A percentile compares a stretch with the other conserved stretches of the same genome.
Evolutionary conservation across 2,329 filamentous ascomycete genomes (phyloP).

Genomic region (Ophiostoma ulmi): DNA sequence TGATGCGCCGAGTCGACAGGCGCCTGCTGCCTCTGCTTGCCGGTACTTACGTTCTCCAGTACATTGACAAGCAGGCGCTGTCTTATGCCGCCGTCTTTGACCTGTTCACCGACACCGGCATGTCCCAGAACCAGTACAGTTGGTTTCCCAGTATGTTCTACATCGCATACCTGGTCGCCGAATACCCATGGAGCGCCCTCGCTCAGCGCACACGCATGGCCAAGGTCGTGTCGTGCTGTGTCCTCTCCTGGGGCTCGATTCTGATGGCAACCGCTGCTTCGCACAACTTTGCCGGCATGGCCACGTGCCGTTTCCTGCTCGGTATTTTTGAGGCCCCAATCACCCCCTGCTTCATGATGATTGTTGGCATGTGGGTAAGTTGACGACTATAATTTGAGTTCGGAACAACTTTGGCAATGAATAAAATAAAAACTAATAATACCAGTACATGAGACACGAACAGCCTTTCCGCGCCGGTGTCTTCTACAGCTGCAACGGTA

Average conservation of each 20-base stretch:
- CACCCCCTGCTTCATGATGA: constrained; percentile 54
- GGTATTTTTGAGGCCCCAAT: constrained; percentile 53
- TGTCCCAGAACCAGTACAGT: constrained; percentile 19
- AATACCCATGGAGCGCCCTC: constrained; percentile 22
- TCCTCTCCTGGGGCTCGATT: constrained; percentile 42
- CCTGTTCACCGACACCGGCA: constrained; percentile 14
- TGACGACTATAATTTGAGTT: not conserved
- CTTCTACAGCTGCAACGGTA: constrained; percentile 16
- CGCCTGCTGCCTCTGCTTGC: constrained; percentile 15
- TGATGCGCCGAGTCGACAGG: constrained; percentile 13
- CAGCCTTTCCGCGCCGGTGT: constrained; percentile 16
- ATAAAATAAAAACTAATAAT: not conserved
- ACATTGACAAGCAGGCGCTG: constrained; percentile 18
- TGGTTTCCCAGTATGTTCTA: constrained; percentile 25
- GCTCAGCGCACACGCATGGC: constrained; percentile 22
- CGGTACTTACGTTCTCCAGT: constrained; percentile 13
- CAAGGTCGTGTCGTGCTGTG: constrained; percentile 23
- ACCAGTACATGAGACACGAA: constrained; percentile 14
- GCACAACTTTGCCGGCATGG: constrained; percentile 50
- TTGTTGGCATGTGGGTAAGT: constrained; percentile 51
- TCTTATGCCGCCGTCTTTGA: constrained; percentile 17
- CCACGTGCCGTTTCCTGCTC: constrained; percentile 52
- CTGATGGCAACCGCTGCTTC: constrained; percentile 47
- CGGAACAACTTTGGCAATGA: not conserved
- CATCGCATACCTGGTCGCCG: constrained; percentile 25